Conservation (phyloP, 495 filamentous ascomycete species). For the Hypoxylon trugodes region DNA sequence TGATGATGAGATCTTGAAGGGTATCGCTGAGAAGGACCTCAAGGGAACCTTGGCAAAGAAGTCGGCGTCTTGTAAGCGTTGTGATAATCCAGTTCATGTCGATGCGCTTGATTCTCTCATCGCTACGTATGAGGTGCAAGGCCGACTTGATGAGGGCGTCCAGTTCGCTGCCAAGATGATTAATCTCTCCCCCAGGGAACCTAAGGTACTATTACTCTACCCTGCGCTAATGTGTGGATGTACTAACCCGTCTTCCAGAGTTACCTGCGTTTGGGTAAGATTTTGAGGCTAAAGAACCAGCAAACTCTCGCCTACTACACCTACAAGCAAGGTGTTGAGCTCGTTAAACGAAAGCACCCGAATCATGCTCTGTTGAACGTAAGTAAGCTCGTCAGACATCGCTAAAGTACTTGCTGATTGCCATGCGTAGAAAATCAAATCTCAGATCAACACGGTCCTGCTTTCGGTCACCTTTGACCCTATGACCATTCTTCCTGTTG, state of each 20-base stretch:
- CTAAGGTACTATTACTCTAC: slow-evolving; percentile 13
- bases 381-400: background rate
- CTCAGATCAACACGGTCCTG: slow-evolving; percentile 29
- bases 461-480: slow-evolving; percentile 50
- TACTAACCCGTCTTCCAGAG: slow-evolving; percentile 17
- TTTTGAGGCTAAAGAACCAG: slow-evolving; percentile 19
- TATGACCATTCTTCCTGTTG: slow-evolving; percentile 56
- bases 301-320: slow-evolving; percentile 22
- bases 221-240: background rate
- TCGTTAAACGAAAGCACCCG: slow-evolving; percentile 36
- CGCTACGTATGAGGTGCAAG: slow-evolving; percentile 18
- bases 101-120: slow-evolving; percentile 26
- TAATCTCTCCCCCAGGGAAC: slow-evolving; percentile 34
- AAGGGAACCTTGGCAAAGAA: slow-evolving; percentile 9
- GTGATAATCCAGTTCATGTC: slow-evolving; percentile 17
- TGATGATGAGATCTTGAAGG: slow-evolving; percentile 13
- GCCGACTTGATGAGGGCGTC: slow-evolving; percentile 9
- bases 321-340: slow-evolving; percentile 40
- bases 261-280: slow-evolving; percentile 31
- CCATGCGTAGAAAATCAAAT: slow-evolving; percentile 10
- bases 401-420: background rate
- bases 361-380: slow-evolving; percentile 28
- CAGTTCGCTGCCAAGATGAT: slow-evolving; percentile 23
- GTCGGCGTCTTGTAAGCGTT: slow-evolving; percentile 7
- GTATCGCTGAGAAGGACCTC: slow-evolving; percentile 6